Conservation (phyloP, 441 rosid genomes). For the Euphorbia celastroides region DNA sequence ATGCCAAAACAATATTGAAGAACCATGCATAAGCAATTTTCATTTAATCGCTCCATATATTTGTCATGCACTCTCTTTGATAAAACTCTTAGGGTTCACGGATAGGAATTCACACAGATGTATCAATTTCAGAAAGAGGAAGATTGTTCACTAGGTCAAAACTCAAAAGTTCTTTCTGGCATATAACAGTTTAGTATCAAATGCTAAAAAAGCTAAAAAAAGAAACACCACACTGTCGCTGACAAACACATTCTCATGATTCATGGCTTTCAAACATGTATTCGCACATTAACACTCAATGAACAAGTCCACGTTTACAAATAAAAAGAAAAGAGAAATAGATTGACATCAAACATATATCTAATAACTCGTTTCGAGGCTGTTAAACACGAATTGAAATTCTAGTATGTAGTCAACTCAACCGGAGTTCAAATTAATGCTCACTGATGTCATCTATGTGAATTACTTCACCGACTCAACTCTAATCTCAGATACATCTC, state of each 20-base stretch:
- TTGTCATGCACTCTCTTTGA: not conserved
- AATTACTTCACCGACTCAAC: not conserved
- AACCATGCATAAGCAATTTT: constrained; percentile 7
- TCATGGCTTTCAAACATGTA: not conserved
- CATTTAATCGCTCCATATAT: not conserved
- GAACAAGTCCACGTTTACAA: not conserved
- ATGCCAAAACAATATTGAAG: not conserved
- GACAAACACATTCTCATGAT: not conserved
- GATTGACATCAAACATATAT: not conserved
- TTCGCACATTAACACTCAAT: not conserved
- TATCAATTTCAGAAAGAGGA: not conserved
- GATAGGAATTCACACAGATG: not conserved
- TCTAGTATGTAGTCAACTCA: not conserved
- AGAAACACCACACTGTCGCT: constrained; percentile 10
- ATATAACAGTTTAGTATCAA: not conserved
- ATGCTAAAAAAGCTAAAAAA: constrained; percentile 9
- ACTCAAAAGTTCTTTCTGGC: constrained; percentile 3
- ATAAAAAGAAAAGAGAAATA: not conserved
- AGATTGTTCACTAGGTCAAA: constrained; percentile 1
- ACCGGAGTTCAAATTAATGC: not conserved
- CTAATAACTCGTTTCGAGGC: not conserved
- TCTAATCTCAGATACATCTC: not conserved
- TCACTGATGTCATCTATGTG: not conserved
- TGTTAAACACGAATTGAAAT: not conserved
- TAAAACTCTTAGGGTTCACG: not conserved